Evolutionary conservation across 1,139 yeast species (phyloP).

Genomic region (Sugiyamaella japonica): DNA sequence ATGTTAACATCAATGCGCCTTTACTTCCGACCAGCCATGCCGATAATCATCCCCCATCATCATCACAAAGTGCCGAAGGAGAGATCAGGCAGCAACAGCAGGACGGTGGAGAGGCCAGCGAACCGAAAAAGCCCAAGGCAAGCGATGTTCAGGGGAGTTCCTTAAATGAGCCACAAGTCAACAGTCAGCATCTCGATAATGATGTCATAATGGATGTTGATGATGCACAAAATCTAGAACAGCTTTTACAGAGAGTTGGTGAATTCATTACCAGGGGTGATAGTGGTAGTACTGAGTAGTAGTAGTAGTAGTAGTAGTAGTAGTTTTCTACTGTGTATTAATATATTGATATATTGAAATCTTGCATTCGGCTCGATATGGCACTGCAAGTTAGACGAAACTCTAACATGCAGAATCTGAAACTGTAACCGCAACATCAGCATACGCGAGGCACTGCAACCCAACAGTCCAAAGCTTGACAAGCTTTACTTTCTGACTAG

Average conservation of each 20-base stretch:
- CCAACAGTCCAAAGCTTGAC: neutral
- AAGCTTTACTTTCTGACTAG: too few relatives aligned
- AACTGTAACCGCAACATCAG: neutral
- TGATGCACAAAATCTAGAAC: slow-evolving; percentile 31
- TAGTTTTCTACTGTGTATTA: neutral
- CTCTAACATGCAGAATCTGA: slow-evolving; percentile 8
- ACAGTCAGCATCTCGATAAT: slow-evolving; percentile 16
- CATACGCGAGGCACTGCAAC: neutral
- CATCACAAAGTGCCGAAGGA: neutral
- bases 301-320: neutral
- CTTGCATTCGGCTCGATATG: neutral
- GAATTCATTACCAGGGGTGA: slow-evolving; percentile 32
- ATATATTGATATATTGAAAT: slow-evolving; percentile 1
- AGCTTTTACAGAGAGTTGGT: slow-evolving; percentile 38
- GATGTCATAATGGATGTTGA: slow-evolving; percentile 21
- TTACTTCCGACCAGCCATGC: slow-evolving; percentile 13
- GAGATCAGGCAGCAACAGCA: neutral
- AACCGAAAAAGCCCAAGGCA: neutral
- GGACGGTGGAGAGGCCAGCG: too few relatives aligned
- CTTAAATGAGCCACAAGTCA: neutral
- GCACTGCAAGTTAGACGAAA: neutral
- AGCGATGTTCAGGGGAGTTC: too few relatives aligned
- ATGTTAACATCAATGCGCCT: slow-evolving; percentile 5
- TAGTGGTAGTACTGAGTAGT: neutral
- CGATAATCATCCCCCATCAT: neutral